Evolutionary conservation across 805 yeast species (phyloP).

Genomic region (Nakazawaea anatomiae): DNA sequence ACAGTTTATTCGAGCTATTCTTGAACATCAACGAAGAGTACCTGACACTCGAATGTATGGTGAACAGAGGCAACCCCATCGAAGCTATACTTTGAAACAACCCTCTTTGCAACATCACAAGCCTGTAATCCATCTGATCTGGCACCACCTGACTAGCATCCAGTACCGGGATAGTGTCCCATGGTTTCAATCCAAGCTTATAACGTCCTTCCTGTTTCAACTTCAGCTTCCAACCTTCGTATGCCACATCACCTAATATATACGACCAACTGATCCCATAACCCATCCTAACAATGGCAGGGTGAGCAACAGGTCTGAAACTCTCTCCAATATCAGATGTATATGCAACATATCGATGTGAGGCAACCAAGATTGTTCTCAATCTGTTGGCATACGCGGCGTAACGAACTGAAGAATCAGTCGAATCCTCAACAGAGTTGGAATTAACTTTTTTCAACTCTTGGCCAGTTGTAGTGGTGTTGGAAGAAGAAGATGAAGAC

Average conservation of each 20-base stretch:
- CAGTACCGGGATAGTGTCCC: constrained; percentile 46
- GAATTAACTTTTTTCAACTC: constrained; percentile 1
- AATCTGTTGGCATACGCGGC: constrained; percentile 78
- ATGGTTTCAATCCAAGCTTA: constrained; percentile 57
- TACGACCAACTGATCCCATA: constrained; percentile 76
- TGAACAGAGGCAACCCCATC: constrained; percentile 84
- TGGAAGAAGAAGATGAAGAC: neutral
- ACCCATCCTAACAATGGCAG: constrained; percentile 54
- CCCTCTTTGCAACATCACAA: constrained; percentile 64
- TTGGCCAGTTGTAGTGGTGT: neutral
- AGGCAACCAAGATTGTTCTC: constrained; percentile 63
- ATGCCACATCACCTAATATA: constrained; percentile 67
- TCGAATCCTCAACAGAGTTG: constrained; percentile 27
- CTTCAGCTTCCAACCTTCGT: constrained; percentile 67
- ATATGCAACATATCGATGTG: constrained; percentile 80
- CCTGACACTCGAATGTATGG: constrained; percentile 71
- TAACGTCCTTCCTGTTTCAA: constrained; percentile 62
- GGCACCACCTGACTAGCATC: constrained; percentile 33
- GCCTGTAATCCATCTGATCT: constrained; percentile 58
- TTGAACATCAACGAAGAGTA: constrained; percentile 61
- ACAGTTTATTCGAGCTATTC: constrained; percentile 37
- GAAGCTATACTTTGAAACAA: constrained; percentile 76
- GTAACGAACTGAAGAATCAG: constrained; percentile 54
- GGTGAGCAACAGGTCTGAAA: constrained; percentile 77
- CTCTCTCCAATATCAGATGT: constrained; percentile 86